A percentile compares a stretch with the other conserved stretches of the same genome.
Conservation (phyloP, 441 rosid species). For the Erysimum pusillum region DNA sequence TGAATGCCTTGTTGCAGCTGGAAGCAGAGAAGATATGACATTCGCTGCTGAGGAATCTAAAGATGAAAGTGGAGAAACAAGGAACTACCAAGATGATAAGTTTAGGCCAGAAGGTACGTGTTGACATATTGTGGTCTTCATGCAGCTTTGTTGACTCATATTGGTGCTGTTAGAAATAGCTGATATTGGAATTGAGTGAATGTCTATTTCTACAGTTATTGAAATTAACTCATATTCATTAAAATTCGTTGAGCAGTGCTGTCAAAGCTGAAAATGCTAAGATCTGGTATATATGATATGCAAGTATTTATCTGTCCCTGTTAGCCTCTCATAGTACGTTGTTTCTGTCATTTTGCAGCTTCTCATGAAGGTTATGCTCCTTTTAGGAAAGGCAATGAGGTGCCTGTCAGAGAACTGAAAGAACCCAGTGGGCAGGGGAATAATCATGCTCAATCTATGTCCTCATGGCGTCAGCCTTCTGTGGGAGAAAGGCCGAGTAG, state of each 20-base stretch:
- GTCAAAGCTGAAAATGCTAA: conserved; percentile 16
- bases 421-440: conserved; percentile 60
- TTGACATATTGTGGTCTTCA: conserved; percentile 29
- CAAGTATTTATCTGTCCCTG: neutral
- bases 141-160: conserved; percentile 31
- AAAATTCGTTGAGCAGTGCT: conserved; percentile 5
- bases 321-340: conserved; percentile 19
- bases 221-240: conserved; percentile 4
- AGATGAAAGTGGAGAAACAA: conserved; percentile 61
- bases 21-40: conserved; percentile 72
- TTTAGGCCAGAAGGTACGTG: conserved; percentile 74
- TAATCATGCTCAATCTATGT: conserved; percentile 52
- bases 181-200: conserved; percentile 19
- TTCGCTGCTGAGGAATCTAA: conserved; percentile 58
- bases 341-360: conserved; percentile 57
- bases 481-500: conserved; percentile 58
- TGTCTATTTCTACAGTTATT: neutral
- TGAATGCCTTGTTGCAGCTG: conserved; percentile 63
- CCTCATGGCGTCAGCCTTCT: conserved; percentile 68
- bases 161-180: conserved; percentile 22
- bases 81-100: conserved; percentile 58
- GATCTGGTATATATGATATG: conserved; percentile 5
- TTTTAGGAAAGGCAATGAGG: conserved; percentile 61
- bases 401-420: conserved; percentile 45
- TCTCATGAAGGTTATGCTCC: conserved; percentile 58